A percentile compares a stretch with the other conserved stretches of the same genome.
Conservation (phyloP, 2,329 filamentous ascomycete genomes). For the Penicillium sclerotigenum region DNA sequence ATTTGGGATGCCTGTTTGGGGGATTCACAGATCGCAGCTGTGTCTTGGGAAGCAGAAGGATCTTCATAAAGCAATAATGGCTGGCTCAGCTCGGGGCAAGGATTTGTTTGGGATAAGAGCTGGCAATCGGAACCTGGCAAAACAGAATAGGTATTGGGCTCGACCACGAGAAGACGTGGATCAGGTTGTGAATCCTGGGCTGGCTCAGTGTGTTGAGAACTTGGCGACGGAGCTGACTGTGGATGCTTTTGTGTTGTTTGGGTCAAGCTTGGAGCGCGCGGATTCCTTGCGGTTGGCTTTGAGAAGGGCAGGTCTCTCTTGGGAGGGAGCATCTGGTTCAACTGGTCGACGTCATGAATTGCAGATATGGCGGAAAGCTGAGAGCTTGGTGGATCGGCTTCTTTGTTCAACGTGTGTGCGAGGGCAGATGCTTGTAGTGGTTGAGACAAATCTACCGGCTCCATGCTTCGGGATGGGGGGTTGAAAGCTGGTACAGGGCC, state of each 20-base stretch:
- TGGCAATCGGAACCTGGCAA: background rate
- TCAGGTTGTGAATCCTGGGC: background rate
- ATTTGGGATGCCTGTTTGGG: background rate
- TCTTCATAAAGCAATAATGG: background rate
- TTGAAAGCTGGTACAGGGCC: background rate
- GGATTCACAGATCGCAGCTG: too few species aligned
- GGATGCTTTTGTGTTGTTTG: background rate
- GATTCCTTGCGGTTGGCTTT: conserved; percentile 24
- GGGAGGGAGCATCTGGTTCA: conserved; percentile 41
- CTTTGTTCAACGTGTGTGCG: background rate
- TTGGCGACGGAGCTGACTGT: background rate
- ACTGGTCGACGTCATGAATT: conserved; percentile 27
- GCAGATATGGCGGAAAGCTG: conserved; percentile 28
- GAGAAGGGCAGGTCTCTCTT: conserved; percentile 43
- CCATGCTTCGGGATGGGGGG: background rate
- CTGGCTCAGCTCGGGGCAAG: background rate
- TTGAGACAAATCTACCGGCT: background rate
- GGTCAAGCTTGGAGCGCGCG: background rate
- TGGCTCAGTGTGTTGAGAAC: background rate
- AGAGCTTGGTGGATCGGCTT: background rate
- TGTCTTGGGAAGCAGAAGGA: background rate
- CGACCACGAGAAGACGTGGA: background rate
- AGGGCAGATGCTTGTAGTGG: background rate
- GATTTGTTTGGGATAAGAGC: background rate
- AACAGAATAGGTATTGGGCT: background rate